A percentile compares a stretch with the other conserved stretches of the same genome.
These are phyloP conservation scores for Ustilago esculenta DNA, from an alignment of 1,284 basidiomycete species.

Conservation along the genomic window DNA sequence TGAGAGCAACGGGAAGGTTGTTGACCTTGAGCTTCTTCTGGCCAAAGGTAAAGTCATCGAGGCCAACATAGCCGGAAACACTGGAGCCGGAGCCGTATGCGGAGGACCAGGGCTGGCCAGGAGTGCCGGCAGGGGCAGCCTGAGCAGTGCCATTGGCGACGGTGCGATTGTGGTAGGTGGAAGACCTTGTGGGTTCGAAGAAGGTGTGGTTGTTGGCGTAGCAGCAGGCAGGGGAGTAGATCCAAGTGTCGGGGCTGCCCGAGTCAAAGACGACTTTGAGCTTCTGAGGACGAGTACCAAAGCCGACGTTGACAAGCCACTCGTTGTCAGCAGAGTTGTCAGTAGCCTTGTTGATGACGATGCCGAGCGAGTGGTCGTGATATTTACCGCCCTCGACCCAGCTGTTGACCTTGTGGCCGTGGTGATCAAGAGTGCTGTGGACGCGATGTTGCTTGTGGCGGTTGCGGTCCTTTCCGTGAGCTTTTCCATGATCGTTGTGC, in stretches of 20 bases:
- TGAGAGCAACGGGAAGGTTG: constrained; percentile 36
- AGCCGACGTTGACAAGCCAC: constrained; percentile 54
- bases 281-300: constrained; percentile 39
- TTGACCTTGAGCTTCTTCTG: constrained; percentile 30
- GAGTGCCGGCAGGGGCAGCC: constrained; percentile 21
- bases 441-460: constrained; percentile 6
- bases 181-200: constrained; percentile 42
- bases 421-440: constrained; percentile 17
- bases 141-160: constrained; percentile 22
- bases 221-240: constrained; percentile 55
- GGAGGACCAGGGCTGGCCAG: constrained; percentile 43
- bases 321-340: constrained; percentile 56
- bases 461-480: neutral
- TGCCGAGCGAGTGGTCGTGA: constrained; percentile 42
- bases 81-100: constrained; percentile 42
- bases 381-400: constrained; percentile 36
- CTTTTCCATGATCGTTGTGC: constrained; percentile 1
- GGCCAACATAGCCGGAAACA: constrained; percentile 48
- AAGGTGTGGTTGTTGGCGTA: constrained; percentile 50
- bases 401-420: constrained; percentile 26
- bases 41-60: constrained; percentile 50
- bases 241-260: constrained; percentile 52
- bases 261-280: constrained; percentile 55
- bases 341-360: constrained; percentile 49
- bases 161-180: constrained; percentile 51